Evolutionary conservation across 768 basidiomycete genomes (phyloP).

Genomic region (Termitomyces sp.): DNA sequence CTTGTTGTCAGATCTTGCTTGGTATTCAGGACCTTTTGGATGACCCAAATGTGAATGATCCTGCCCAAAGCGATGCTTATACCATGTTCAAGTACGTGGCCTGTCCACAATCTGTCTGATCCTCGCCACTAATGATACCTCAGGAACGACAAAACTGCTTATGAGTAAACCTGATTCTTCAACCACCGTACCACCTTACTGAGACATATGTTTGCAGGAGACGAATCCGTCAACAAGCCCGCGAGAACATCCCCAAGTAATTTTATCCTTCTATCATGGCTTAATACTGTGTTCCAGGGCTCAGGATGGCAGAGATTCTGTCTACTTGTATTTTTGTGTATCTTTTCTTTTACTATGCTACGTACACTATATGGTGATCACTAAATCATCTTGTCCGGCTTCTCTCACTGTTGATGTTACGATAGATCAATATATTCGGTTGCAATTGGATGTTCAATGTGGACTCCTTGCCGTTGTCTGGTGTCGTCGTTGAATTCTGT

Average conservation of each 20-base stretch:
- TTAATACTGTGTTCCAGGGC: background rate
- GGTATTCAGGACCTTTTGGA: constrained; percentile 96
- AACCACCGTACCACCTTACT: background rate
- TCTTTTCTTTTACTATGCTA: constrained; percentile 2
- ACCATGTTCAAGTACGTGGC: constrained; percentile 92
- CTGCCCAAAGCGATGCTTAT: constrained; percentile 97
- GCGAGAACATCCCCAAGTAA: constrained; percentile 88
- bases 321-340: constrained; percentile 5
- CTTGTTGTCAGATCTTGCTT: constrained; percentile 70
- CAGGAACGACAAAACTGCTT: constrained; percentile 92
- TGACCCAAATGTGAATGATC: constrained; percentile 95
- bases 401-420: background rate
- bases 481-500: background rate
- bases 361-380: constrained; percentile 5
- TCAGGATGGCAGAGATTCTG: background rate
- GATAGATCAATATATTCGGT: constrained; percentile 1
- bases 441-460: background rate
- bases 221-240: constrained; percentile 80
- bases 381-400: background rate
- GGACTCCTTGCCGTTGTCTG: background rate
- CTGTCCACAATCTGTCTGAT: background rate
- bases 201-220: constrained; percentile 43
- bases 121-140: constrained; percentile 10
- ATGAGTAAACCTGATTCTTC: constrained; percentile 60
- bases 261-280: background rate